Conservation (phyloP, 208 protist genomes). For the Strigomonas galati region DNA sequence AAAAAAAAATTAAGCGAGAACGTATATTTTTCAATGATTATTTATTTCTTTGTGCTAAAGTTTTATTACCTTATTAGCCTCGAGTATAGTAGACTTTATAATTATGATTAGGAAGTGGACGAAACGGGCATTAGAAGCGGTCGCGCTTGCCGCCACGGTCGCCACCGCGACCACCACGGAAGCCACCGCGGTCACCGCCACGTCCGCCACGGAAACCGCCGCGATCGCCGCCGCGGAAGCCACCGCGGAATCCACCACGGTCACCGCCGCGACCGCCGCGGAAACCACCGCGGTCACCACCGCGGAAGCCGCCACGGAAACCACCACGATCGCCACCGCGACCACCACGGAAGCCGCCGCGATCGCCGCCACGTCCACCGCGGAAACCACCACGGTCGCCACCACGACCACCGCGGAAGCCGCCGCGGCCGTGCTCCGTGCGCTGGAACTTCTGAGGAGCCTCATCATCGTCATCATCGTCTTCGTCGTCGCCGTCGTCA, state of each 20-base stretch:
- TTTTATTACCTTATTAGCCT: too few species aligned
- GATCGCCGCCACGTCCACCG: slow-evolving; percentile 32
- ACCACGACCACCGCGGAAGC: slow-evolving; percentile 31
- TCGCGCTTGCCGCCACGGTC: background rate
- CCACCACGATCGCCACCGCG: slow-evolving; percentile 32
- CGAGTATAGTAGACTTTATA: background rate
- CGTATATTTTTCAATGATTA: background rate
- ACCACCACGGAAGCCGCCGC: slow-evolving; percentile 42
- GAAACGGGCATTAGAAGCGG: too few species aligned
- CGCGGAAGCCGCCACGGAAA: slow-evolving; percentile 39
- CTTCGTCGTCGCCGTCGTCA: slow-evolving; percentile 62
- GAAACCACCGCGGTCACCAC: slow-evolving; percentile 49
- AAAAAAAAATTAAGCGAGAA: background rate
- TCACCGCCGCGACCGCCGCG: slow-evolving; percentile 42
- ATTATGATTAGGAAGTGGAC: background rate
- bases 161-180: slow-evolving; percentile 15
- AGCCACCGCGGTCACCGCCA: slow-evolving; percentile 7
- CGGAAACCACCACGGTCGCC: slow-evolving; percentile 35
- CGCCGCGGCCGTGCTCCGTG: slow-evolving; percentile 52
- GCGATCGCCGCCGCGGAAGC: slow-evolving; percentile 39
- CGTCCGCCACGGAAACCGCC: slow-evolving; percentile 65
- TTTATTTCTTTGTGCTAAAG: background rate
- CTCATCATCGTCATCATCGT: slow-evolving; percentile 55
- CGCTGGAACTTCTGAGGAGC: slow-evolving; percentile 74
- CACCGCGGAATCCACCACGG: slow-evolving; percentile 55